phyloP scores from a whole-genome alignment of 2,329 filamentous ascomycete genomes.

The Diplodia seriata region DNA sequence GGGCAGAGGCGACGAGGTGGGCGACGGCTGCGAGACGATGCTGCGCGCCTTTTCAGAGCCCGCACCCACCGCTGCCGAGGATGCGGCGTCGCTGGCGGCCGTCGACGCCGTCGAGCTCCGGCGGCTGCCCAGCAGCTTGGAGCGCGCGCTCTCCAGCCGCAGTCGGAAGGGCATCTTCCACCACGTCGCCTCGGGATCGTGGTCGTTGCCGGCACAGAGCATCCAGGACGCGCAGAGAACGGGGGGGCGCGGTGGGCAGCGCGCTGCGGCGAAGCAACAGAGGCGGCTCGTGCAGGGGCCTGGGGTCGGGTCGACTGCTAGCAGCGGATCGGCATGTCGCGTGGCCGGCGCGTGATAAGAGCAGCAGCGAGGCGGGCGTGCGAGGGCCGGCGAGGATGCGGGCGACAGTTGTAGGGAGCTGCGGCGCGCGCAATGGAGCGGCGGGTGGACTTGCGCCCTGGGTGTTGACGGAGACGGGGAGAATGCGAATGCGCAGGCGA shows the following conservation, averaged over 20 bases:
- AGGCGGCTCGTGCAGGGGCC: conserved; percentile 28
- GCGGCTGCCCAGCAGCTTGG: conserved; percentile 29
- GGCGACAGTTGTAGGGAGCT: not conserved
- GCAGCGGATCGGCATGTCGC: conserved; percentile 29
- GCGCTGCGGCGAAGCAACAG: conserved; percentile 13
- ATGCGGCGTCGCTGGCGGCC: not conserved
- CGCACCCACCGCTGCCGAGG: conserved; percentile 13
- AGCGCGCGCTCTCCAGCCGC: conserved; percentile 24
- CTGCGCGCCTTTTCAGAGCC: conserved; percentile 18
- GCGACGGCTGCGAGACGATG: conserved; percentile 15
- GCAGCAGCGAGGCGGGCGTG: not conserved
- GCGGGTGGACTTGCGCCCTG: not conserved
- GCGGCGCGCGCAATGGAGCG: not conserved
- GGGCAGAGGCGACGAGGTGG: conserved; percentile 21
- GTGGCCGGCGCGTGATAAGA: conserved; percentile 19
- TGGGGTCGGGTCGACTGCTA: not conserved
- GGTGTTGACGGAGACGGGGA: conserved; percentile 2
- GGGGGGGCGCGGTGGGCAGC: not conserved
- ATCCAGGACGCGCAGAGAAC: conserved; percentile 11
- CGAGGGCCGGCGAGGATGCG: not conserved
- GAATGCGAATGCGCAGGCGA: conserved; percentile 9
- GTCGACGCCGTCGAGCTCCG: conserved; percentile 14
- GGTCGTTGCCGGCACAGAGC: conserved; percentile 22
- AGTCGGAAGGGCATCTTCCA: conserved; percentile 27
- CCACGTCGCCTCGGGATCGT: not conserved